A percentile compares a stretch with the other conserved stretches of the same genome.
Conservation (phyloP, 495 filamentous ascomycete genomes). For the Thermochaetoides thermophila region DNA sequence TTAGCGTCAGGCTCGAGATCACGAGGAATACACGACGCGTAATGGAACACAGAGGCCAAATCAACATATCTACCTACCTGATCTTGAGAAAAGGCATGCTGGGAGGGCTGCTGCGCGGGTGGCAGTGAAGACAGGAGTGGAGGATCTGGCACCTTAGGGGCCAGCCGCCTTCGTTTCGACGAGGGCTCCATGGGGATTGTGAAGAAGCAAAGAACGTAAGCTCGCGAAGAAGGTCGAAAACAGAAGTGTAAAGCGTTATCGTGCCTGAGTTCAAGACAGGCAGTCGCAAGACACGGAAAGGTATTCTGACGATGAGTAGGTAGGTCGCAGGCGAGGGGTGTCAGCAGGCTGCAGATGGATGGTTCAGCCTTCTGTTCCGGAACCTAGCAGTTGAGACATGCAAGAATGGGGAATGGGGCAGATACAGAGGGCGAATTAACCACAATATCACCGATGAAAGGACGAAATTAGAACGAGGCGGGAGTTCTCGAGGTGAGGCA, state of each 20-base stretch:
- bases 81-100: conserved; percentile 13
- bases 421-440: neutral
- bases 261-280: too few relatives aligned
- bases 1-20: conserved; percentile 4
- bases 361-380: too few relatives aligned
- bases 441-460: neutral
- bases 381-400: too few relatives aligned
- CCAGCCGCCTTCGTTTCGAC: conserved; percentile 23
- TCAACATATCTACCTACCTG: conserved; percentile 11
- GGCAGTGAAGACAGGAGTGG: conserved; percentile 6
- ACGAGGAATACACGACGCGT: neutral
- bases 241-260: neutral
- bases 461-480: conserved; percentile 1
- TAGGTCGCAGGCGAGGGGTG: too few relatives aligned
- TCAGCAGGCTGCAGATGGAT: conserved; percentile 1
- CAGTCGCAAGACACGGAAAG: too few relatives aligned
- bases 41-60: neutral
- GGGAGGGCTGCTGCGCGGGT: conserved; percentile 9
- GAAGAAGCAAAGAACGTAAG: neutral
- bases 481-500: conserved; percentile 9
- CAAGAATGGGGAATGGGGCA: too few relatives aligned
- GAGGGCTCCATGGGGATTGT: conserved; percentile 23
- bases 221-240: too few relatives aligned
- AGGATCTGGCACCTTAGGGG: conserved; percentile 21
- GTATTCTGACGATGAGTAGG: too few relatives aligned